Evolutionary conservation across 177 flowering plant genomes (phyloP).

Genomic region (Vitis hybrid): DNA sequence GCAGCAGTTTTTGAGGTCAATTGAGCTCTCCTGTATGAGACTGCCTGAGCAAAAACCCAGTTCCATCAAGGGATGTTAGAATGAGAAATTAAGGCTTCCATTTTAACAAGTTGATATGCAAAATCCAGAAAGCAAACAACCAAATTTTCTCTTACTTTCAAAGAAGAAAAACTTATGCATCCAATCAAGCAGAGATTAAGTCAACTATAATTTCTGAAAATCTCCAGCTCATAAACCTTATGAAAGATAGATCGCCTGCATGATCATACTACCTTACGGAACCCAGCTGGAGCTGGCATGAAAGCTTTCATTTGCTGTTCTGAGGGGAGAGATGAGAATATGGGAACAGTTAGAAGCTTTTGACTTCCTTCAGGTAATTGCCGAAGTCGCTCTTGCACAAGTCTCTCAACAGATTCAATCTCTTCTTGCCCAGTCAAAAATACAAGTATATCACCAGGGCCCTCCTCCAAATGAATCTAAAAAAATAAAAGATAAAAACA

Average conservation of each 20-base stretch:
- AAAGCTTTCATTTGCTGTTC: conserved; percentile 88
- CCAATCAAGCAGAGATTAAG: not conserved
- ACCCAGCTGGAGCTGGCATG: conserved; percentile 72
- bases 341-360: conserved; percentile 61
- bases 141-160: not conserved
- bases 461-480: conserved; percentile 91
- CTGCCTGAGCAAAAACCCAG: not conserved
- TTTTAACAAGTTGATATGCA: not conserved
- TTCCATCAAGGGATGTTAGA: not conserved
- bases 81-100: not conserved
- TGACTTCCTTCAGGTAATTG: conserved; percentile 58
- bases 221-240: not conserved
- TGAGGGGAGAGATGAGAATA: conserved; percentile 95
- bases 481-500: conserved; percentile 9
- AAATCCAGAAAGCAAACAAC: not conserved
- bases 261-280: conserved; percentile 68
- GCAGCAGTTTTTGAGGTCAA: not conserved
- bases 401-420: conserved; percentile 87
- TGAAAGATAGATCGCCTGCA: not conserved
- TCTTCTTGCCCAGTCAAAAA: conserved; percentile 99
- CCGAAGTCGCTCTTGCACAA: conserved; percentile 51
- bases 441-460: conserved; percentile 88
- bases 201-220: not conserved
- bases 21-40: not conserved
- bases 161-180: not conserved